These are phyloP conservation scores for Myotisia sp. DNA, from an alignment of 2,329 filamentous ascomycete genomes.

Conservation along the genomic window DNA sequence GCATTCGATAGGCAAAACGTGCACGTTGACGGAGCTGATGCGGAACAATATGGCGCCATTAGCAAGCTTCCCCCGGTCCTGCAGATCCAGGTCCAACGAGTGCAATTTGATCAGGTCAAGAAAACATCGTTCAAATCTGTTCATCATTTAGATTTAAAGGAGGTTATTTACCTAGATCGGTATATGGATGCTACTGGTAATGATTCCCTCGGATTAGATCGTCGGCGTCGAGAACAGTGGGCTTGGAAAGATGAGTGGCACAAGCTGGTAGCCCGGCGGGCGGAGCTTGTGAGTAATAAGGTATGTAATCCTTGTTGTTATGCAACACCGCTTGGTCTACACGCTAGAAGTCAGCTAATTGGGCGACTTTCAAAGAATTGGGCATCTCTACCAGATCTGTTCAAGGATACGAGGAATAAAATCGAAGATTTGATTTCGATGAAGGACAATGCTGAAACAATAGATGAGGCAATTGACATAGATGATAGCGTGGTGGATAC, in stretches of 20 bases:
- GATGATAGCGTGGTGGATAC: conserved; percentile 27
- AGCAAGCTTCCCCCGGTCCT: conserved; percentile 67
- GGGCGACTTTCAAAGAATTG: conserved; percentile 16
- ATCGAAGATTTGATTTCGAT: conserved; percentile 29
- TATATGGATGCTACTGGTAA: conserved; percentile 57
- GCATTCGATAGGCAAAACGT: conserved; percentile 71
- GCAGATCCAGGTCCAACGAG: conserved; percentile 78
- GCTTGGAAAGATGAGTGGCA: conserved; percentile 49
- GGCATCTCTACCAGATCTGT: conserved; percentile 20
- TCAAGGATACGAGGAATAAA: conserved; percentile 27
- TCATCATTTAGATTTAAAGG: conserved; percentile 63
- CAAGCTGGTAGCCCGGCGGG: conserved; percentile 37
- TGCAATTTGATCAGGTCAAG: conserved; percentile 52
- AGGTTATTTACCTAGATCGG: conserved; percentile 72
- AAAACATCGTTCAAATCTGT: conserved; percentile 55
- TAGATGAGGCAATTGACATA: conserved; percentile 31
- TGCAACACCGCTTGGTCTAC: background rate
- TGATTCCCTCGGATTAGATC: conserved; percentile 48
- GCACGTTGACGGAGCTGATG: conserved; percentile 46
- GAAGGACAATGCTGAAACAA: conserved; percentile 20
- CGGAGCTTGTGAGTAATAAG: conserved; percentile 28
- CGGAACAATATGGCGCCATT: conserved; percentile 56
- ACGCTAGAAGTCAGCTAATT: too few relatives aligned
- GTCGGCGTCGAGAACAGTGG: conserved; percentile 56
- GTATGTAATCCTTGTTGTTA: conserved; percentile 1